Base-by-base conservation (phyloP, 2,329 filamentous ascomycete genomes). In the Fusarium metavorans region DNA sequence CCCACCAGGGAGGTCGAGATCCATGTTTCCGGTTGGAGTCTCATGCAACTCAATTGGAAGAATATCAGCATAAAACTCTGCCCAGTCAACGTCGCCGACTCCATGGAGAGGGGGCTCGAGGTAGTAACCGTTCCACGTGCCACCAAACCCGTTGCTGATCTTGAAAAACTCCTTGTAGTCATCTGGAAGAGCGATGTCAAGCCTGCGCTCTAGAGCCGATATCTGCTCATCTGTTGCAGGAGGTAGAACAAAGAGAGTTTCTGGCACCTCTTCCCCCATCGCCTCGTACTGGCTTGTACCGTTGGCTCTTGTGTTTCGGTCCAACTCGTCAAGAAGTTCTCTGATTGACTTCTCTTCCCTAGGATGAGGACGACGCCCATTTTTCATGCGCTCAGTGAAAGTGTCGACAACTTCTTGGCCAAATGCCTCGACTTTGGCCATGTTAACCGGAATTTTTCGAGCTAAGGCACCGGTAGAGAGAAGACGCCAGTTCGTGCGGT, bases 91-190 rank as follows among this genome's bases (percentile, higher is more conserved):
- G 1, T 74, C 48, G 6, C 76, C 66, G 4, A 74, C 68, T 16
- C 35, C 54, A 5, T 27, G 50, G 2, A 77, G 25, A 1, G 48
- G 62, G 9, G 64, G 43, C 0, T 74, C 75, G 5, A 60, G 56
- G 18, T 62, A 67, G 18, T 65, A 74, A 2, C 75, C 75, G 11
- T 77, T 77, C 75, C 73, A 77, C 18, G 67, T 63, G 2, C 64
- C 27, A 16, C 68, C 73, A 45, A 76, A 74, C 0, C 75, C 75
- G 39, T 77, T 77, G 14, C 45, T 77, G 14, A 74, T 66, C 20
- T 64, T 74, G 1, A 77, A 34, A 14, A 77, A 77, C 1, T 71
- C 67, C 5, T 77, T 77, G 16, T 76, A 76, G 32, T 77, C 75
- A 2, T 59, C 50, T n/a, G 75, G 75, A 0, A 77, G 32, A 1